Evolutionary conservation across 192 early-diverging fungal species (phyloP).

Genomic region (Paraglomus occultum): DNA sequence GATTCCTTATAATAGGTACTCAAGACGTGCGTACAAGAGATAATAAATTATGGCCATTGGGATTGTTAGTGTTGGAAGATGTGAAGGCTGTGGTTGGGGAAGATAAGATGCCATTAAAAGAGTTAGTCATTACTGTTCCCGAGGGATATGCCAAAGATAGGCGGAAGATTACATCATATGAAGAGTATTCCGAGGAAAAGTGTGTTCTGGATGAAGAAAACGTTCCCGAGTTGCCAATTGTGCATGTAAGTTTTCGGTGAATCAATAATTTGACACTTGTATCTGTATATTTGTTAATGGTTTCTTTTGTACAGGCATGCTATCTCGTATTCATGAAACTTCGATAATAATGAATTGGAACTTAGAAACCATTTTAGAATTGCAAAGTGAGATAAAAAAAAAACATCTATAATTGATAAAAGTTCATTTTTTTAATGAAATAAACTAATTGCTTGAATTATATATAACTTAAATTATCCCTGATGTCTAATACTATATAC

Average conservation of each 20-base stretch:
- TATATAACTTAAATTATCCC: too few species aligned
- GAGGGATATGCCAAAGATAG: constrained; percentile 62
- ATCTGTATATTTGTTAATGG: background rate
- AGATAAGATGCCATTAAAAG: constrained; percentile 55
- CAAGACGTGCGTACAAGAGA: constrained; percentile 64
- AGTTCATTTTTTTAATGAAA: too few species aligned
- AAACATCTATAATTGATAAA: too few species aligned
- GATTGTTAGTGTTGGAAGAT: constrained; percentile 75
- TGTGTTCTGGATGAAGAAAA: constrained; percentile 39
- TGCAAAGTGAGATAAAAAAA: too few species aligned
- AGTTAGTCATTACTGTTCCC: constrained; percentile 64
- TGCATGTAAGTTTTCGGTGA: constrained; percentile 48
- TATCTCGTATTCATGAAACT: constrained; percentile 47
- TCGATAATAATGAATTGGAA: constrained; percentile 27
- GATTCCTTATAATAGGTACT: constrained; percentile 65
- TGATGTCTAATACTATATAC: too few species aligned
- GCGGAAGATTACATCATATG: constrained; percentile 35
- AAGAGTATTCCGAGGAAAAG: constrained; percentile 38
- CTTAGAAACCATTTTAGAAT: too few species aligned
- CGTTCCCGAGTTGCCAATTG: constrained; percentile 46
- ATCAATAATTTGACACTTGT: constrained; percentile 3
- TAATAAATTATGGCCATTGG: constrained; percentile 70
- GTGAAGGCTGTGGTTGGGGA: constrained; percentile 57
- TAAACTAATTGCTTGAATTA: too few species aligned
- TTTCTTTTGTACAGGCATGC: constrained; percentile 36